Percentiles rank a stretch among this genome's conserved stretches.
phyloP scores from a whole-genome alignment of 169 alveolate genomes.

The Babesia gibsoni region DNA sequence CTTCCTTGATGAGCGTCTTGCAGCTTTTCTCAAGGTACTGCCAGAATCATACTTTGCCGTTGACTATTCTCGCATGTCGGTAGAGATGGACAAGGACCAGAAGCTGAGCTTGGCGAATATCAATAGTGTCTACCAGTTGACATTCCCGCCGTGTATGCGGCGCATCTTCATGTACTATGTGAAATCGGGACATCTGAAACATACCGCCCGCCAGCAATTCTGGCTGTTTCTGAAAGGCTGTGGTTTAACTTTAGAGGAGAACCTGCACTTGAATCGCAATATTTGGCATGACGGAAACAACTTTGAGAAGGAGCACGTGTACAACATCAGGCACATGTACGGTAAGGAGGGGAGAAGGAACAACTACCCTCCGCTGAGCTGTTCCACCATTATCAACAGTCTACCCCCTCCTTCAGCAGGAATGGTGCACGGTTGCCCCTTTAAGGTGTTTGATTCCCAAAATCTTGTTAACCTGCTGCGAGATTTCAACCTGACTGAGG shows the following conservation, averaged over 20 bases:
- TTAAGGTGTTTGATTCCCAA: constrained; percentile 72
- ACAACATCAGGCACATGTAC: constrained; percentile 89
- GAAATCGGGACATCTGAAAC: constrained; percentile 76
- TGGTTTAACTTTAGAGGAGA: constrained; percentile 86
- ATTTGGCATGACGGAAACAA: constrained; percentile 81
- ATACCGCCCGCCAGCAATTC: constrained; percentile 85
- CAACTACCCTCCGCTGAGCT: constrained; percentile 87
- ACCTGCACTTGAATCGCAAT: constrained; percentile 78
- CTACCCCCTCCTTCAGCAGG: constrained; percentile 67
- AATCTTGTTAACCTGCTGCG: constrained; percentile 16
- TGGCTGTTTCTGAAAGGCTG: constrained; percentile 83
- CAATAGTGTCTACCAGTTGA: constrained; percentile 65
- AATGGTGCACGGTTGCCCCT: constrained; percentile 92
- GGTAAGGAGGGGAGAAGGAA: constrained; percentile 92
- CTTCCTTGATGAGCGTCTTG: constrained; percentile 51
- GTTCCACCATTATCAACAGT: constrained; percentile 84
- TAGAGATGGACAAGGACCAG: constrained; percentile 26
- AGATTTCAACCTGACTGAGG: constrained; percentile 54
- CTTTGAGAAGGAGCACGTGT: constrained; percentile 88
- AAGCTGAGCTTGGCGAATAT: constrained; percentile 61
- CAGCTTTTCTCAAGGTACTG: constrained; percentile 50
- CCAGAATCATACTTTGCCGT: constrained; percentile 58
- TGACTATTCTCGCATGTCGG: constrained; percentile 8
- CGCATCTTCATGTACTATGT: constrained; percentile 77
- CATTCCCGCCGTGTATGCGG: constrained; percentile 91